Base-by-base conservation (phyloP, 495 filamentous ascomycete genomes). In the Neurospora tetraspora region DNA sequence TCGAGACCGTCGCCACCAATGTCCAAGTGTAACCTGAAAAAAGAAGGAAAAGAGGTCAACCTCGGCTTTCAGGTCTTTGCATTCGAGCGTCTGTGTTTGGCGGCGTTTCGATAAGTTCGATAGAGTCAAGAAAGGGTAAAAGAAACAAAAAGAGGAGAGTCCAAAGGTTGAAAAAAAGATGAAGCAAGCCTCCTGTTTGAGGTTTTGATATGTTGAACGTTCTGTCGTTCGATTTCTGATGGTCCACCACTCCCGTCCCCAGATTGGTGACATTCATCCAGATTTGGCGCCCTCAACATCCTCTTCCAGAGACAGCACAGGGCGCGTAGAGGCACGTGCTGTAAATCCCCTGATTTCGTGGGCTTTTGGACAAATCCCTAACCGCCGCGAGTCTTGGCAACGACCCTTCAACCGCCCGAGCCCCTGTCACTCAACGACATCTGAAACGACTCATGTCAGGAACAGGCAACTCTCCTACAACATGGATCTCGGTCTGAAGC, bases 371-470 rank as follows among this genome's bases (percentile, higher is more conserved):
- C 42, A 16, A 36, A 5, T 36, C 40, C 27, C 23, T 34, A 16
- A 37, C 23, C 70, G 34, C 43, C 34, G 31, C 20, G 9, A 59
- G 70, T n/a, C 42, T 40, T 68, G 70, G 43, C 42, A n/a, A 10
- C 9, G 42, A 71, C 39, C 53, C 31, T 71, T 11, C 43, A 36
- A 34, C 34, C 12, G n/a, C 14, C 27, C 31, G 7, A 5, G 42
- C 43, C 34, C 31, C 42, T 1, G 76, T 73, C 75, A 76, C 81
- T 70, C 75, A 78, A 81, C 81, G 74, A 76, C 74, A 75, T 78
- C 78, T 83, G 80, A 84, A 84, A 84, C 82, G 71, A 74, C 77
- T 80, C 71, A 65, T 74, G 82, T 83, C 77, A 75, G 78, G 77
- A 78, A 82, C 74, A 70, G 53, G 74, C 70, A 70, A 72, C 79